Conservation (phyloP, 2,329 filamentous ascomycete species). For the Botrytis deweyae region DNA sequence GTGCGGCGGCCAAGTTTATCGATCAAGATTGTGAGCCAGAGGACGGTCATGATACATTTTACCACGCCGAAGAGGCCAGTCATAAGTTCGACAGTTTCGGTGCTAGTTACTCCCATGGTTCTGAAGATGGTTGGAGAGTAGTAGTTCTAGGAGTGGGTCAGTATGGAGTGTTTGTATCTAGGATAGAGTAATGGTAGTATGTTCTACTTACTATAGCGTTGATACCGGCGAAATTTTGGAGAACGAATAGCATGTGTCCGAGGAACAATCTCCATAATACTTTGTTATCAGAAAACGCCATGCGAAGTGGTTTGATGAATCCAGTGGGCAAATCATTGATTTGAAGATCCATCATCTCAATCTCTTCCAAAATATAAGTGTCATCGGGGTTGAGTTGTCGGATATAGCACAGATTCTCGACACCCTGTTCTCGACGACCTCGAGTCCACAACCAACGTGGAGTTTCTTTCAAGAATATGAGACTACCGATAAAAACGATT, state of each 20-base stretch:
- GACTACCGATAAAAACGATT: conserved; percentile 32
- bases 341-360: conserved; percentile 67
- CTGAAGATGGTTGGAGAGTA: conserved; percentile 32
- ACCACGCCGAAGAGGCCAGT: conserved; percentile 29
- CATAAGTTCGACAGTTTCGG: conserved; percentile 29
- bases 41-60: conserved; percentile 28
- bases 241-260: conserved; percentile 4
- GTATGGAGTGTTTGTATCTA: neutral
- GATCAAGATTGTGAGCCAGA: conserved; percentile 57
- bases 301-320: conserved; percentile 63
- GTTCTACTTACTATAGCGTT: conserved; percentile 1
- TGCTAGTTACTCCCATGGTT: conserved; percentile 30
- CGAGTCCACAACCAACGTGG: conserved; percentile 48
- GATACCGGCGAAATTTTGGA: conserved; percentile 12
- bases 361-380: conserved; percentile 70
- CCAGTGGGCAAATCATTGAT: conserved; percentile 40
- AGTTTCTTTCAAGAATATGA: conserved; percentile 68
- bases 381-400: conserved; percentile 56
- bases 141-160: conserved; percentile 23
- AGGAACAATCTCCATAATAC: conserved; percentile 5
- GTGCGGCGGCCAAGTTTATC: conserved; percentile 58
- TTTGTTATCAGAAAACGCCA: conserved; percentile 50
- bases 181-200: neutral
- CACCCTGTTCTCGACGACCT: conserved; percentile 53
- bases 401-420: conserved; percentile 62